Evolutionary conservation across 306 rosid genomes (phyloP).

Genomic region (Dryas drummondii): DNA sequence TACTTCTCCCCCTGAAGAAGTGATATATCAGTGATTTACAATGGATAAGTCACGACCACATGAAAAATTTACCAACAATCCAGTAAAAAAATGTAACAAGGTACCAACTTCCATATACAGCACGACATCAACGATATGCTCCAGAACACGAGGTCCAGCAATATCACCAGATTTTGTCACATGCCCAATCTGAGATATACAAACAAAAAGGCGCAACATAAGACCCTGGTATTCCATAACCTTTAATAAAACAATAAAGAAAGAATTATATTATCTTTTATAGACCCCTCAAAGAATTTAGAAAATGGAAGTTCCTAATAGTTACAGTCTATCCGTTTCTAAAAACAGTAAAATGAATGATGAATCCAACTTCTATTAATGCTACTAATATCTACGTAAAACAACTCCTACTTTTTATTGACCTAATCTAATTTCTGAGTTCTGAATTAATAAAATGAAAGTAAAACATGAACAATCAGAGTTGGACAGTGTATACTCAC

Average conservation of each 20-base stretch:
- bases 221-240: not conserved
- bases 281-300: not conserved
- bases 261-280: not conserved
- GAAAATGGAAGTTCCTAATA: not conserved
- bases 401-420: not conserved
- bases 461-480: not conserved
- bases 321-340: not conserved
- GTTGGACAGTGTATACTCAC: constrained; percentile 39
- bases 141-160: constrained; percentile 95
- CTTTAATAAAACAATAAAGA: not conserved
- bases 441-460: not conserved
- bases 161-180: constrained; percentile 89
- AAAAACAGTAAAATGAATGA: not conserved
- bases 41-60: not conserved
- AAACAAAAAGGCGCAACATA: constrained; percentile 6
- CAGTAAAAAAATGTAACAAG: constrained; percentile 37
- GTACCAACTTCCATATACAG: constrained; percentile 91
- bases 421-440: not conserved
- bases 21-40: constrained; percentile 15
- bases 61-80: not conserved
- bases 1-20: constrained; percentile 77
- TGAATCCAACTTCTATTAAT: not conserved
- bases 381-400: not conserved
- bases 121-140: constrained; percentile 92
- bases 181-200: constrained; percentile 72